Percentiles rank a stretch among this genome's conserved stretches.
These are phyloP conservation scores for Silene coronaria DNA, from an alignment of 179 eudicot genomes.

Conservation along the genomic window DNA sequence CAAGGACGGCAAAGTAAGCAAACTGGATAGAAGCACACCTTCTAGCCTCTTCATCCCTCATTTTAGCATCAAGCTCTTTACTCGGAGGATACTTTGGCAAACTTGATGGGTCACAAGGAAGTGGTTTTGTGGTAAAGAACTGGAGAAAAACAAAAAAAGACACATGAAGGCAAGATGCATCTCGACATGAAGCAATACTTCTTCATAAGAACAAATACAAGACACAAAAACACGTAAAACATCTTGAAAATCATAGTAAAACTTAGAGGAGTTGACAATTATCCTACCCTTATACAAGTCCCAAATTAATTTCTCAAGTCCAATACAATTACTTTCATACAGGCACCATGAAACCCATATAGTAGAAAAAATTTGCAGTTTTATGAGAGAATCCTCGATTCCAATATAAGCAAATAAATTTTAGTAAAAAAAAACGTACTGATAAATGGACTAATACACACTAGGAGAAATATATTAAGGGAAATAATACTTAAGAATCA, in stretches of 20 bases:
- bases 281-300: not conserved
- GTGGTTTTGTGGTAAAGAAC: slow-evolving; percentile 73
- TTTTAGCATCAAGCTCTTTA: slow-evolving; percentile 81
- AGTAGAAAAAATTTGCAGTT: no score
- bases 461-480: not conserved
- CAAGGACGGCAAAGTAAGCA: slow-evolving; percentile 6
- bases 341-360: not conserved
- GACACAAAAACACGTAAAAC: not conserved
- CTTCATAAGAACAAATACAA: not conserved
- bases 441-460: not conserved
- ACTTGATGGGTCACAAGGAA: slow-evolving; percentile 82
- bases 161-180: not conserved
- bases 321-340: not conserved
- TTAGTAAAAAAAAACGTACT: not conserved
- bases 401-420: not conserved
- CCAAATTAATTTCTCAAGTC: not conserved
- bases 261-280: not conserved
- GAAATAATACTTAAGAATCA: not conserved
- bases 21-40: slow-evolving; percentile 36
- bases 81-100: slow-evolving; percentile 89
- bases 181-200: not conserved
- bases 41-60: slow-evolving; percentile 87
- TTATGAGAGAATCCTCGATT: not conserved
- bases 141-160: slow-evolving; percentile 27
- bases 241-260: not conserved